Base-by-base conservation (phyloP, 1,139 yeast genomes). In the Suhomyces coccinellae region DNA sequence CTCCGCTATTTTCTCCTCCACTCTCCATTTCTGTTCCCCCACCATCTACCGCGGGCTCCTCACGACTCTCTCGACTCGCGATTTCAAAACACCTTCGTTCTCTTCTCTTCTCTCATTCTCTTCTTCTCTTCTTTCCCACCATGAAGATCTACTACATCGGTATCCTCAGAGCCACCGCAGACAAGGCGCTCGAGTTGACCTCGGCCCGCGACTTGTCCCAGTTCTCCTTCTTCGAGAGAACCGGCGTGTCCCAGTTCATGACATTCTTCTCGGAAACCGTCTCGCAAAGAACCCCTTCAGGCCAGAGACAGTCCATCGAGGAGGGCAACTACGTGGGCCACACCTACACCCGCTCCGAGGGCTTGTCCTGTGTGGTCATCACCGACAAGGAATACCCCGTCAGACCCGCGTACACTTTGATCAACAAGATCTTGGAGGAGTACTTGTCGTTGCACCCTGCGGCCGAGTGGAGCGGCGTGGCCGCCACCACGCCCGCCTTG, bases 351-450 rank as follows among this genome's bases (percentile, higher is more conserved):
- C 79, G 98, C 54, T 70, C 86, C 29, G 99, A 95, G 66, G 98
- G 98, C 1, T 63, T 93, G 40, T 87, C 96, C n/a, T 96, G 96
- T 52, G 96, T 93, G 26, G 71, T 93, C 49, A 87, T 95, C 63
- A 83, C 96, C 41, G 99, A 93, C 65, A 87, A 87, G 65, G 97
- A 93, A 57, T 93, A 93, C 66, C 99, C 99, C 2, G 91, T 88
- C 16, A 80, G 99, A 62, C 98, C 97, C n/a, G 99, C 97, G 1
- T 93, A 89, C 69, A 86, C 97, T 3, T 74, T 93, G 52, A 79
- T 93, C 59, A 93, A 91, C 77, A 93, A 90, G 71, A 73, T 93
- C 17, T 76, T 90, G 58, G 99, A 93, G 58, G 98, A 93, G 65
- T 93, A 89, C 67, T 72, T 91, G 49, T 77, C 91, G 24, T 82